A percentile compares a stretch with the other conserved stretches of the same genome.
phyloP scores from a whole-genome alignment of 2,329 filamentous ascomycete species.

The Penicillium vulpinum region DNA sequence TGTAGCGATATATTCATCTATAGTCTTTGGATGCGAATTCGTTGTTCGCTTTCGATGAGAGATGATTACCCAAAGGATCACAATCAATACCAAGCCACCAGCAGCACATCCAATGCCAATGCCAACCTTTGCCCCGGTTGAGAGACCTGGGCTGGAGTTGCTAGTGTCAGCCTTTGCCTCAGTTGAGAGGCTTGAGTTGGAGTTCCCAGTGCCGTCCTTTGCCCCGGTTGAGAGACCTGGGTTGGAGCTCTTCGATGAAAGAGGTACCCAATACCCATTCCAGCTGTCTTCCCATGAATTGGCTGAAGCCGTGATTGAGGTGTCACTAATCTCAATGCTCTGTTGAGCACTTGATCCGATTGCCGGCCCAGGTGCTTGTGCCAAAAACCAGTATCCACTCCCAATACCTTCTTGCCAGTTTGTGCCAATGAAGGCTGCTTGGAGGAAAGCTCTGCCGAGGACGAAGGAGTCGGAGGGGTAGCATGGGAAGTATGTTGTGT shows the following conservation, averaged over 20 bases:
- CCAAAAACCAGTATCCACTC: conserved; percentile 20
- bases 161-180: neutral
- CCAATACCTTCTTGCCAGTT: conserved; percentile 20
- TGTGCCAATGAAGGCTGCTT: conserved; percentile 26
- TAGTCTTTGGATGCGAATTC: neutral
- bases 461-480: conserved; percentile 8
- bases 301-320: neutral
- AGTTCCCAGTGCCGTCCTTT: no score
- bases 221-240: conserved; percentile 2
- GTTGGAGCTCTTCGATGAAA: neutral
- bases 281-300: conserved; percentile 17
- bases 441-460: conserved; percentile 28
- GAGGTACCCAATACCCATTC: conserved; percentile 13
- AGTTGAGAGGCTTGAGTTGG: neutral
- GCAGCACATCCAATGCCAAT: conserved; percentile 9
- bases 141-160: neutral
- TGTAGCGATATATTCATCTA: neutral
- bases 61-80: neutral
- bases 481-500: conserved; percentile 26
- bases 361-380: conserved; percentile 26
- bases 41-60: neutral
- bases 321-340: neutral
- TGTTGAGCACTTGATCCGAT: neutral
- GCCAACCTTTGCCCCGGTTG: conserved; percentile 8
- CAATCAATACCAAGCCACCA: conserved; percentile 6